Conservation (phyloP, 225 moss, liverwort and hornwort species). For the Ulota crispa region DNA sequence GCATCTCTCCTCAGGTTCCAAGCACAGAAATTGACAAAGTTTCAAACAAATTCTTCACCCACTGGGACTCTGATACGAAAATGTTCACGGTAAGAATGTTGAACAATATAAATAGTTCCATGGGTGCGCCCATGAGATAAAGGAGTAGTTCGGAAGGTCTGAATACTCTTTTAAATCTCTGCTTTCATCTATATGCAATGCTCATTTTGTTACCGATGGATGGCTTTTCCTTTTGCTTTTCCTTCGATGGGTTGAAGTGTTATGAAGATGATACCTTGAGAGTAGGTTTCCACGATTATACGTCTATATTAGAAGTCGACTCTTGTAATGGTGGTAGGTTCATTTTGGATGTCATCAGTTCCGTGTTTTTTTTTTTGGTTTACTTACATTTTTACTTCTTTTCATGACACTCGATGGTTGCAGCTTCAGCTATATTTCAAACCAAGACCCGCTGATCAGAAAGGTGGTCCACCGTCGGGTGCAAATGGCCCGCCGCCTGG, state of each 20-base stretch:
- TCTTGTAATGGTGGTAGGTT: neutral
- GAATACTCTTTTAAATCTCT: neutral
- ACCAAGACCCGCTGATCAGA: slow-evolving; percentile 68
- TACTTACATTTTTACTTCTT: neutral
- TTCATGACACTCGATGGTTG: neutral
- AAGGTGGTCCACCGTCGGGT: slow-evolving; percentile 46
- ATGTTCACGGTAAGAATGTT: slow-evolving; percentile 82
- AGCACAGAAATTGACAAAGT: slow-evolving; percentile 99
- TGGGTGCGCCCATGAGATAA: neutral
- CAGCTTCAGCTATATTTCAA: slow-evolving; percentile 97
- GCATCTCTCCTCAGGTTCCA: slow-evolving; percentile 59
- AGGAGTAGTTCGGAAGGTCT: neutral
- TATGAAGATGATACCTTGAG: neutral
- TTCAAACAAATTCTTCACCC: slow-evolving; percentile 89
- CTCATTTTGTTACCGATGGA: neutral
- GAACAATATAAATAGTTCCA: neutral
- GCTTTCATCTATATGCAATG: neutral
- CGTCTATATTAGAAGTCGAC: neutral
- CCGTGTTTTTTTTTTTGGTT: neutral
- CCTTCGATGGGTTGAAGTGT: neutral
- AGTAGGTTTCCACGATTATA: neutral
- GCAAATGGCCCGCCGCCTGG: slow-evolving; percentile 61
- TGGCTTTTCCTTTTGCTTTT: neutral
- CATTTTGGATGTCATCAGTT: neutral
- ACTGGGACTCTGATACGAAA: slow-evolving; percentile 96